These are phyloP conservation scores for Eucalyptus pauciflora DNA, from an alignment of 345 rosid genomes.

Conservation along the genomic window DNA sequence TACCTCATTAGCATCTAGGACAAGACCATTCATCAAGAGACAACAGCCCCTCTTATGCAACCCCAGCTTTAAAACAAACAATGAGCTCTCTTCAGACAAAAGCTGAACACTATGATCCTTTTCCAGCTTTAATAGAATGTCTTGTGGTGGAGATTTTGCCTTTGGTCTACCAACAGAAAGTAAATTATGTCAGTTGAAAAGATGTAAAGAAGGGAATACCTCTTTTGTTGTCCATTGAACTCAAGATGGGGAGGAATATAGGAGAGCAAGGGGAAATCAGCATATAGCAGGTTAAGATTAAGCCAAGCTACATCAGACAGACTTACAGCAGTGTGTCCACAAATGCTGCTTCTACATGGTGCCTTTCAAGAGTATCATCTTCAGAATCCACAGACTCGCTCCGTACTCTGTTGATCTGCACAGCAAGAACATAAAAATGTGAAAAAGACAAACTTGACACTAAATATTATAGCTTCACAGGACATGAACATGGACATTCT, in stretches of 20 bases:
- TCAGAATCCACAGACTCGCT: conserved; percentile 45
- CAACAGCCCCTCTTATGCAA: conserved; percentile 54
- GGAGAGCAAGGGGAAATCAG: neutral
- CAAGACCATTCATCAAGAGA: conserved; percentile 95
- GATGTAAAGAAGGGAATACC: neutral
- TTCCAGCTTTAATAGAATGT: conserved; percentile 67
- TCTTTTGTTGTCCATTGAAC: neutral
- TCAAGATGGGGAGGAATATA: neutral
- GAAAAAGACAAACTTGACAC: neutral
- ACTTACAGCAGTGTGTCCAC: conserved; percentile 85
- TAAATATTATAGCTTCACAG: neutral
- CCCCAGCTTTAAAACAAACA: conserved; percentile 87
- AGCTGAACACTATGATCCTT: conserved; percentile 55
- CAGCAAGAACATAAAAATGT: neutral
- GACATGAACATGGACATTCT: neutral
- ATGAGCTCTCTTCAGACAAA: conserved; percentile 56
- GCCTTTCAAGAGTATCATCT: conserved; percentile 64
- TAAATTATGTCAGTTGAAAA: neutral
- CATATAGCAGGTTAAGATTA: neutral
- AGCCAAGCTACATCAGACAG: neutral
- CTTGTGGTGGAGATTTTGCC: conserved; percentile 78
- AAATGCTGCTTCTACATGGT: conserved; percentile 85
- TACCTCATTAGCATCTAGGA: conserved; percentile 84
- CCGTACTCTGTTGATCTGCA: conserved; percentile 58
- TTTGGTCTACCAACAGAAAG: conserved; percentile 38